phyloP scores from a whole-genome alignment of 140 eudicot species.

The Anethum foeniculum region DNA sequence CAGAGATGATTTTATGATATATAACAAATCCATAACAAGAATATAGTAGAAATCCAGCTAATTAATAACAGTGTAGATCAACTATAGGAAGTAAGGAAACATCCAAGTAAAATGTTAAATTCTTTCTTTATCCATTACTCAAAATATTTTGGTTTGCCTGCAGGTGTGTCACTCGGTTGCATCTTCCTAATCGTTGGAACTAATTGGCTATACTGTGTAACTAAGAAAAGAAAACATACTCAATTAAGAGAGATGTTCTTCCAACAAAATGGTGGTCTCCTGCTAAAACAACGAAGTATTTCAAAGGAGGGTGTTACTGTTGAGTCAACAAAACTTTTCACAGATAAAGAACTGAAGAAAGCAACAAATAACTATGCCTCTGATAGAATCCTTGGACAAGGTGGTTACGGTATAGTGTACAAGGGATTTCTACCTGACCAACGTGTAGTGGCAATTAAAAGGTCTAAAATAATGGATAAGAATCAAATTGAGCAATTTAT shows the following conservation, averaged over 20 bases:
- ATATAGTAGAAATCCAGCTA: too few species aligned
- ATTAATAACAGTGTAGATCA: too few species aligned
- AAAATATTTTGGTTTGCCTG: background rate
- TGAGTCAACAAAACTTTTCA: constrained; percentile 34
- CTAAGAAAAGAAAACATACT: constrained; percentile 32
- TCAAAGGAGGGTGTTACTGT: constrained; percentile 13
- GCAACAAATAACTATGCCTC: constrained; percentile 49
- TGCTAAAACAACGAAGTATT: constrained; percentile 28
- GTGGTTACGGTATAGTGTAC: constrained; percentile 54
- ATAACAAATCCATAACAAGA: too few species aligned
- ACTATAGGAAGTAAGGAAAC: too few species aligned
- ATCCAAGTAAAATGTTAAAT: background rate
- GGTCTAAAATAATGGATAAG: constrained; percentile 22
- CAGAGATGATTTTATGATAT: too few species aligned
- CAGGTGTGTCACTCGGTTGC: constrained; percentile 38
- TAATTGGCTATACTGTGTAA: constrained; percentile 19
- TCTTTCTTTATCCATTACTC: background rate
- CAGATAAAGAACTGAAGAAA: constrained; percentile 32
- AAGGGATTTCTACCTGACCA: constrained; percentile 26
- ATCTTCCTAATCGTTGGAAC: constrained; percentile 23
- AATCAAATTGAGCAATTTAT: constrained; percentile 2
- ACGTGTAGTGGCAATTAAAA: constrained; percentile 14
- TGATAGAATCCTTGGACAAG: constrained; percentile 41
- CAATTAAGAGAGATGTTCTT: constrained; percentile 39
- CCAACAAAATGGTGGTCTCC: constrained; percentile 47